These are phyloP conservation scores for Penicillium concentricum DNA, from an alignment of 2,329 filamentous ascomycete species.

Conservation along the genomic window DNA sequence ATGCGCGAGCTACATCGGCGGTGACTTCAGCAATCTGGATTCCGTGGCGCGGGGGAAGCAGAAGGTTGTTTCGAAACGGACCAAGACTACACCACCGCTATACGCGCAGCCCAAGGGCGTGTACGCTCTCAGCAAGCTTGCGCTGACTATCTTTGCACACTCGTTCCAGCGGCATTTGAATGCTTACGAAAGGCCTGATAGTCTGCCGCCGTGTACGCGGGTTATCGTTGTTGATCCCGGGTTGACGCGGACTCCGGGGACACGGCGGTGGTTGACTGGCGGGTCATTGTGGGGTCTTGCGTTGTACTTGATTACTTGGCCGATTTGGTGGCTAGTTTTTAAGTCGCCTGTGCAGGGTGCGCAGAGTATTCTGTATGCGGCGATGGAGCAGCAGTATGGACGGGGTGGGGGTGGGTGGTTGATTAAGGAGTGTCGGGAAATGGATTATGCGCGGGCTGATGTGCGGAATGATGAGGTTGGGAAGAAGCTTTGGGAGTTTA, in stretches of 20 bases:
- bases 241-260: conserved; percentile 79
- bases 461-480: conserved; percentile 75
- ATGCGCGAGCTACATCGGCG: conserved; percentile 83
- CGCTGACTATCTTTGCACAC: conserved; percentile 82
- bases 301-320: conserved; percentile 74
- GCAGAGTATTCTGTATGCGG: conserved; percentile 80
- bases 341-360: conserved; percentile 82
- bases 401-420: conserved; percentile 66
- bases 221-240: conserved; percentile 89
- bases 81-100: neutral
- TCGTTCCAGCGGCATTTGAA: conserved; percentile 92
- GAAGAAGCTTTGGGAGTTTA: conserved; percentile 86
- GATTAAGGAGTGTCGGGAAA: conserved; percentile 84
- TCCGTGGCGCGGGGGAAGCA: conserved; percentile 18
- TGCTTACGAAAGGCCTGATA: conserved; percentile 78
- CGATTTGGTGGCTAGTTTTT: conserved; percentile 80
- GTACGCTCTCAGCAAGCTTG: conserved; percentile 67
- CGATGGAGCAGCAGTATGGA: conserved; percentile 74
- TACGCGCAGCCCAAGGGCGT: conserved; percentile 34
- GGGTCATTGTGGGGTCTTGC: conserved; percentile 78
- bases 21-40: conserved; percentile 57
- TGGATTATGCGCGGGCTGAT: conserved; percentile 70
- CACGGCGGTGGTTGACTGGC: conserved; percentile 78
- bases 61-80: neutral
- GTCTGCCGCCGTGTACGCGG: conserved; percentile 74